A percentile compares a stretch with the other conserved stretches of the same genome.
These are phyloP conservation scores for Annulohypoxylon truncatum DNA, from an alignment of 2,329 filamentous ascomycete genomes.

Conservation along the genomic window DNA sequence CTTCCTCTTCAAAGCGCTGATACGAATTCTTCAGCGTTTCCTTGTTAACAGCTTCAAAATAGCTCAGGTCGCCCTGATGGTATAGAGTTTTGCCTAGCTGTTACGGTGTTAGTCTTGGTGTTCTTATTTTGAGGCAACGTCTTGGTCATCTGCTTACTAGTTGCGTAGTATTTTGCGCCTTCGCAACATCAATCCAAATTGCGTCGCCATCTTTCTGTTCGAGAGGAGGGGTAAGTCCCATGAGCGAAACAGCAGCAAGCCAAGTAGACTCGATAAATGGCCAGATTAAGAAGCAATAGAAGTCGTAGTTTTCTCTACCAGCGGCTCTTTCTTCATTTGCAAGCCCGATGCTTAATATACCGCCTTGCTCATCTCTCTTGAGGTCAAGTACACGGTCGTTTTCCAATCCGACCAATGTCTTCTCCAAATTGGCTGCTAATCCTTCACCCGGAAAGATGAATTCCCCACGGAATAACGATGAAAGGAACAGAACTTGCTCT, in stretches of 20 bases:
- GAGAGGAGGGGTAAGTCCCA: conserved; percentile 83
- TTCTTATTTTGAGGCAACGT: not conserved
- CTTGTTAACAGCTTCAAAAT: conserved; percentile 98
- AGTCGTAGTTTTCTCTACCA: conserved; percentile 95
- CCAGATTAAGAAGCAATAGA: conserved; percentile 99
- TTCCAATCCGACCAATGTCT: conserved; percentile 81
- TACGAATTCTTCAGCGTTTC: conserved; percentile 97
- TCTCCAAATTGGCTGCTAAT: conserved; percentile 80
- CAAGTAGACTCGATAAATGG: conserved; percentile 96
- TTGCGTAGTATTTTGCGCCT: conserved; percentile 84
- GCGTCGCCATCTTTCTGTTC: conserved; percentile 67
- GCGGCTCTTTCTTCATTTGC: conserved; percentile 78
- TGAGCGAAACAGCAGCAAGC: conserved; percentile 88
- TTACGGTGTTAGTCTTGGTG: conserved; percentile 34
- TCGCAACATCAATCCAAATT: conserved; percentile 81
- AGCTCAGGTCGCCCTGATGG: conserved; percentile 95
- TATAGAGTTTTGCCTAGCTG: conserved; percentile 95
- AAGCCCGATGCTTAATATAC: conserved; percentile 77
- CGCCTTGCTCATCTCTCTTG: conserved; percentile 64
- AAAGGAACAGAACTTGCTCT: conserved; percentile 88
- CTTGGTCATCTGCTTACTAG: conserved; percentile 63
- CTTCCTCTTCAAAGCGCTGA: conserved; percentile 87
- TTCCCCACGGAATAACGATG: conserved; percentile 92
- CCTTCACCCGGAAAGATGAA: conserved; percentile 97
- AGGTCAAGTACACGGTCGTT: conserved; percentile 80